Evolutionary conservation across 495 filamentous ascomycete genomes (phyloP).

Genomic region (Tuber umbilicatum): DNA sequence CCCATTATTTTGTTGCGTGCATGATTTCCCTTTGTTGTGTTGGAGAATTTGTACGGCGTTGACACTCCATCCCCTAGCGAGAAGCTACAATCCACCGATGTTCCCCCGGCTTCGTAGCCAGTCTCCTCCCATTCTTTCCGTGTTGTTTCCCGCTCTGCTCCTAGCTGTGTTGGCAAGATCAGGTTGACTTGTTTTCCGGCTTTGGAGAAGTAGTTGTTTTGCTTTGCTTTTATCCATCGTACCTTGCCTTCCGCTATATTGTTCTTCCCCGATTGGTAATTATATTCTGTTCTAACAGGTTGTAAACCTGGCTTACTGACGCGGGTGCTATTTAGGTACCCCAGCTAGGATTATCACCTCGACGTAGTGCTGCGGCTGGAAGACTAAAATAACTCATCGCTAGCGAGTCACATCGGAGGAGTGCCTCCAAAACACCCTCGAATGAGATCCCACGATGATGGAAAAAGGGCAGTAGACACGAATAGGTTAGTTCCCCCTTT

Average conservation of each 20-base stretch:
- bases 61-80: no score
- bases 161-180: neutral
- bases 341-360: neutral
- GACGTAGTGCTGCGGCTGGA: neutral
- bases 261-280: neutral
- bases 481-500: no score
- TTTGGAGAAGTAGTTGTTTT: neutral
- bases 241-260: neutral
- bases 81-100: neutral
- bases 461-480: no score
- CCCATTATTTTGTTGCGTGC: no score
- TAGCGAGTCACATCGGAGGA: no score
- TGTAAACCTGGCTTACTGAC: neutral
- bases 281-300: neutral
- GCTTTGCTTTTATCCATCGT: neutral
- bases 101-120: neutral
- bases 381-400: no score
- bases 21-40: no score
- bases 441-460: no score
- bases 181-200: neutral
- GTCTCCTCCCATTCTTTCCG: neutral
- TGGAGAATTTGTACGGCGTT: no score
- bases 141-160: neutral
- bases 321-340: neutral
- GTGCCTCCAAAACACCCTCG: no score